Conservation (phyloP, 2,329 filamentous ascomycete species). For the Pseudogymnoascus sp. region DNA sequence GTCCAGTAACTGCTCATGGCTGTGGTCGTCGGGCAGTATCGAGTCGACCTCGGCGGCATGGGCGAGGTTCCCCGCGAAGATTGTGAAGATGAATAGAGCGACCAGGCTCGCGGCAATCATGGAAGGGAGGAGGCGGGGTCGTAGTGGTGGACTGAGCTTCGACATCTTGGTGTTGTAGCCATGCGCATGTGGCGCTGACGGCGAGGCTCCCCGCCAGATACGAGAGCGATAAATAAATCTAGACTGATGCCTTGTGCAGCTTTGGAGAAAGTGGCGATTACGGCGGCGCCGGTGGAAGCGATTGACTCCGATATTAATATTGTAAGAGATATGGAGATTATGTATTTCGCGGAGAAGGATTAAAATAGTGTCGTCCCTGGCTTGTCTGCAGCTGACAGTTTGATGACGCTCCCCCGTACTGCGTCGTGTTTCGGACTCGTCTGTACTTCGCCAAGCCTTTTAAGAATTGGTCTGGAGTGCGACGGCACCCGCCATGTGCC, state of each 20-base stretch:
- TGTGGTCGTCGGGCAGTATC: slow-evolving; percentile 37
- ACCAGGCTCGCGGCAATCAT: slow-evolving; percentile 52
- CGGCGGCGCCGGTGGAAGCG: neutral
- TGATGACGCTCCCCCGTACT: neutral
- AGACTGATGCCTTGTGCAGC: neutral
- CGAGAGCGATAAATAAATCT: neutral
- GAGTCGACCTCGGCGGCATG: slow-evolving; percentile 50
- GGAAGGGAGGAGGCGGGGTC: slow-evolving; percentile 64
- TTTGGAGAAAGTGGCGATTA: neutral
- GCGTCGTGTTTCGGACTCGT: slow-evolving; percentile 3
- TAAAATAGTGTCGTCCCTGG: neutral
- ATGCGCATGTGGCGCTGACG: neutral
- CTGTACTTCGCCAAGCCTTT: neutral
- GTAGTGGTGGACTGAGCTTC: slow-evolving; percentile 60
- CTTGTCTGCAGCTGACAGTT: slow-evolving; percentile 4
- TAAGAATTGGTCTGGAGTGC: neutral
- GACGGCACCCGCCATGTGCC: neutral
- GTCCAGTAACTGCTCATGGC: slow-evolving; percentile 36
- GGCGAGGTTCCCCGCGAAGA: slow-evolving; percentile 51
- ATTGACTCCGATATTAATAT: slow-evolving; percentile 3
- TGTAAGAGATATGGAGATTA: neutral
- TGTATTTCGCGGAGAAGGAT: neutral
- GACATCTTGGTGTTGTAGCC: slow-evolving; percentile 22
- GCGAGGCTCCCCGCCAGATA: slow-evolving; percentile 4
- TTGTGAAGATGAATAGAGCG: slow-evolving; percentile 50